Evolutionary conservation across 2,329 filamentous ascomycete species (phyloP).

Genomic region (Dactylellina leptospora): DNA sequence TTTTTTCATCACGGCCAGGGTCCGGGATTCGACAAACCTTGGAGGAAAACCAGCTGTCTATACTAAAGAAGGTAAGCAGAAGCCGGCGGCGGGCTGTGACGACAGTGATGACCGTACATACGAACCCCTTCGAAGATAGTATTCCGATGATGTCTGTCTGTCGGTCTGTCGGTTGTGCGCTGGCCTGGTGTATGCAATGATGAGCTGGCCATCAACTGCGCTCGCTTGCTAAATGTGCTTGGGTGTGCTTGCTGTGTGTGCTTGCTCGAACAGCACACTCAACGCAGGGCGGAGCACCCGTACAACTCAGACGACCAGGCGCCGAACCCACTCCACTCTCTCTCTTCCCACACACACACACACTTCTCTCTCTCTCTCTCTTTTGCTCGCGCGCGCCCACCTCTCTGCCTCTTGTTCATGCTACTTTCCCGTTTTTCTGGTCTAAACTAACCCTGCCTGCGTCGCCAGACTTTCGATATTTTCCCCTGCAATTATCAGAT

Average conservation of each 20-base stretch:
- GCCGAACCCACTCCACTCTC: neutral
- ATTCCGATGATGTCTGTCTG: too few species aligned
- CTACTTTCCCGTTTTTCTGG: neutral
- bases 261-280: conserved; percentile 3
- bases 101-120: conserved; percentile 49
- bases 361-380: too few species aligned
- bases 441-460: conserved; percentile 40
- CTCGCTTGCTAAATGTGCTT: too few species aligned
- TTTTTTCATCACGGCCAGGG: conserved; percentile 14
- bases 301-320: conserved; percentile 20
- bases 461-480: conserved; percentile 42
- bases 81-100: conserved; percentile 47
- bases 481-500: conserved; percentile 30
- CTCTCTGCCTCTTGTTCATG: neutral
- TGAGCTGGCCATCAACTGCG: conserved; percentile 34
- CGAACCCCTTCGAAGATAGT: too few species aligned
- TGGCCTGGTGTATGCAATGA: conserved; percentile 25
- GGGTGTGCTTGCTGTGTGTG: neutral
- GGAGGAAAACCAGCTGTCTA: conserved; percentile 44
- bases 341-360: conserved; percentile 6
- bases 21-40: conserved; percentile 46
- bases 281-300: conserved; percentile 45
- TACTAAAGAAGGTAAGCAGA: conserved; percentile 52
- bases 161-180: conserved; percentile 22
- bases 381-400: conserved; percentile 3